These are phyloP conservation scores for Rosa lucieae DNA, from an alignment of 306 rosid species.

Conservation along the genomic window DNA sequence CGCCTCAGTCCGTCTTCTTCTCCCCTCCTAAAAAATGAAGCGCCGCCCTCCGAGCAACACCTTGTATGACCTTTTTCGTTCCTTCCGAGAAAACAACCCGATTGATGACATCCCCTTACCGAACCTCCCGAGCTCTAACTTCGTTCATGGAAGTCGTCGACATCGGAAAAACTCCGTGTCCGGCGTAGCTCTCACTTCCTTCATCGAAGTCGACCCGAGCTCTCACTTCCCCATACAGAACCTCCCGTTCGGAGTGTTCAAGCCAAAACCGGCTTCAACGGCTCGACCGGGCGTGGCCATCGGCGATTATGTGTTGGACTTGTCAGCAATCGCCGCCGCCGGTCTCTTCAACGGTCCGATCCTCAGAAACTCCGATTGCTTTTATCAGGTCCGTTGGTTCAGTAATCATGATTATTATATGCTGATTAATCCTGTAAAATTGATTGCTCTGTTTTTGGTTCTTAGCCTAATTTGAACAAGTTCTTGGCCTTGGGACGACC, in stretches of 20 bases:
- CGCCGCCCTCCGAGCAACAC: no score
- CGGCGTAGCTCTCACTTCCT: conserved; percentile 41
- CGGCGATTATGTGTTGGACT: conserved; percentile 81
- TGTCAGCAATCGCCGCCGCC: conserved; percentile 66
- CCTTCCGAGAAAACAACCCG: no score
- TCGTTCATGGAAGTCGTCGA: no score
- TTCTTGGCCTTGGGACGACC: conserved; percentile 85
- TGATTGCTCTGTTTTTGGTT: conserved; percentile 19
- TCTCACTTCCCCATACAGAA: conserved; percentile 91
- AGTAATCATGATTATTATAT: neutral
- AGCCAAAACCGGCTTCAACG: conserved; percentile 41
- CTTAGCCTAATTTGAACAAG: conserved; percentile 77
- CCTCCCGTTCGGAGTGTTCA: conserved; percentile 85
- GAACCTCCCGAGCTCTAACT: no score
- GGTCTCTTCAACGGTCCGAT: conserved; percentile 79
- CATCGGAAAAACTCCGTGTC: no score
- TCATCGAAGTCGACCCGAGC: conserved; percentile 59
- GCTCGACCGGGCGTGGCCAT: conserved; percentile 84
- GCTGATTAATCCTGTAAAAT: neutral
- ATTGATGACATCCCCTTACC: no score
- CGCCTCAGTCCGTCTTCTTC: no score
- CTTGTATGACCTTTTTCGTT: no score
- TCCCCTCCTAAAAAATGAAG: no score
- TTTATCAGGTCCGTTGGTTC: conserved; percentile 51
- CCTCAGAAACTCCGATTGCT: conserved; percentile 70